Evolutionary conservation across 1,284 basidiomycete species (phyloP).

Genomic region (Trichosporon inkin): DNA sequence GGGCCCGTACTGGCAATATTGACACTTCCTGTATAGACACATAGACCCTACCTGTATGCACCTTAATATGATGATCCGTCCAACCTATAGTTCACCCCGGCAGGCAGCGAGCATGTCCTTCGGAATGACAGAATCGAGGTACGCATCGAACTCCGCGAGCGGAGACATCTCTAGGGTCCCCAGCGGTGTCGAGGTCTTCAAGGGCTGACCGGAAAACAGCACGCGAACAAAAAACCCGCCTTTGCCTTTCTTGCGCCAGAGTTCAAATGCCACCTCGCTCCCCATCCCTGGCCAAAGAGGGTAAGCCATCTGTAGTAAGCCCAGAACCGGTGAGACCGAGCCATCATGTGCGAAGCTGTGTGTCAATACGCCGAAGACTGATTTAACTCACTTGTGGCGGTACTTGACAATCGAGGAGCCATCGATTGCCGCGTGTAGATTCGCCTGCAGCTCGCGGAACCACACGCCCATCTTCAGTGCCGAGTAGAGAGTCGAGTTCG

Average conservation of each 20-base stretch:
- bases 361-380: background rate
- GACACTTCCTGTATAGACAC: background rate
- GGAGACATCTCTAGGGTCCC: slow-evolving; percentile 35
- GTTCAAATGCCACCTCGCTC: slow-evolving; percentile 43
- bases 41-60: slow-evolving; percentile 4
- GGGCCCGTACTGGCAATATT: slow-evolving; percentile 1
- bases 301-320: slow-evolving; percentile 36
- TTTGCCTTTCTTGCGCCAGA: slow-evolving; percentile 22
- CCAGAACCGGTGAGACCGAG: slow-evolving; percentile 36
- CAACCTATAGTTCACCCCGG: background rate
- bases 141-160: slow-evolving; percentile 27
- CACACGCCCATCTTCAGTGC: slow-evolving; percentile 38
- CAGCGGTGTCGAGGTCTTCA: slow-evolving; percentile 34
- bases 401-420: slow-evolving; percentile 28
- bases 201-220: slow-evolving; percentile 32
- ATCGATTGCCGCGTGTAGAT: slow-evolving; percentile 27
- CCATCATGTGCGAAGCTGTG: slow-evolving; percentile 43
- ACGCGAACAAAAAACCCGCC: slow-evolving; percentile 25
- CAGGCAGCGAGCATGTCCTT: slow-evolving; percentile 24
- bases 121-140: slow-evolving; percentile 28
- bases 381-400: slow-evolving; percentile 35
- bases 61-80: background rate
- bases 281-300: slow-evolving; percentile 45
- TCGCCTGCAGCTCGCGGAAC: slow-evolving; percentile 32
- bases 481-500: slow-evolving; percentile 28